Conservation (phyloP, 2,329 filamentous ascomycete genomes). For the Zymoseptoria pseudotritici region DNA sequence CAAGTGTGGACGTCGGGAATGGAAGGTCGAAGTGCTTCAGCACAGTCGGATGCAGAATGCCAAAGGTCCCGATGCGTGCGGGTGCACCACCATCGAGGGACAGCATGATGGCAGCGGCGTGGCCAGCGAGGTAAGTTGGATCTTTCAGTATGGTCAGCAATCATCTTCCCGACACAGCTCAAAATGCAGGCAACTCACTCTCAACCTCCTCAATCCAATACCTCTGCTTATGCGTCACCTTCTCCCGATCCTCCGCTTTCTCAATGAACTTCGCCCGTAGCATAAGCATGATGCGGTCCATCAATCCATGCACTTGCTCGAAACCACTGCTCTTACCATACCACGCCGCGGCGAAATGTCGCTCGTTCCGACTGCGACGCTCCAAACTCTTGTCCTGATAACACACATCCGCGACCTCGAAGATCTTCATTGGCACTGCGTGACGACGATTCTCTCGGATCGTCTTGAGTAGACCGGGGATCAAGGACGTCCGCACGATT, state of each 20-base stretch:
- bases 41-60: slow-evolving; percentile 87
- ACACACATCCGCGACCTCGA: slow-evolving; percentile 83
- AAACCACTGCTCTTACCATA: slow-evolving; percentile 93
- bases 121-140: slow-evolving; percentile 83
- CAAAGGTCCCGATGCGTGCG: slow-evolving; percentile 69
- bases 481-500: slow-evolving; percentile 76
- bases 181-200: slow-evolving; percentile 41
- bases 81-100: slow-evolving; percentile 62
- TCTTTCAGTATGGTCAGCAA: slow-evolving; percentile 41
- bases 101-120: slow-evolving; percentile 77
- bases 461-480: slow-evolving; percentile 87
- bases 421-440: slow-evolving; percentile 81
- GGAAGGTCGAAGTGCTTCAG: slow-evolving; percentile 88
- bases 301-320: slow-evolving; percentile 86
- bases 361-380: slow-evolving; percentile 82
- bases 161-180: background rate
- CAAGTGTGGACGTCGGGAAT: slow-evolving; percentile 88
- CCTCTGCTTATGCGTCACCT: slow-evolving; percentile 8
- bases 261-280: slow-evolving; percentile 74
- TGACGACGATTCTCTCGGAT: slow-evolving; percentile 90
- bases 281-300: slow-evolving; percentile 91
- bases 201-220: slow-evolving; percentile 96
- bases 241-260: slow-evolving; percentile 51
- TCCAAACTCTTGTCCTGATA: slow-evolving; percentile 79
- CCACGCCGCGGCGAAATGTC: slow-evolving; percentile 92